Evolutionary conservation across 78 protist genomes (phyloP), one percentile per base, ranked within the genome.

Genomic region (Isochrysis galbana): DNA sequence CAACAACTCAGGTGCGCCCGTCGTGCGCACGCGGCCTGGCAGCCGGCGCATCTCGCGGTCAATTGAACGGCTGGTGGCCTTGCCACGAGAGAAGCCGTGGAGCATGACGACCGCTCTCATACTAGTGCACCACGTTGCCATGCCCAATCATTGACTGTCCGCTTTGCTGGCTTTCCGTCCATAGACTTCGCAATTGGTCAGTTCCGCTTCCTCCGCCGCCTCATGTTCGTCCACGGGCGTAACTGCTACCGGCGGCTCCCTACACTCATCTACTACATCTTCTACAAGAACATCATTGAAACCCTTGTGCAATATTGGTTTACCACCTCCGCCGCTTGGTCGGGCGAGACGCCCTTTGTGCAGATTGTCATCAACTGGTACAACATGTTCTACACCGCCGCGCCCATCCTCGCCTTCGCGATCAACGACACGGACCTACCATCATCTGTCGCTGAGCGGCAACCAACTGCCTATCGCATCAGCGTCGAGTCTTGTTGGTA

Each of bases 311-410:
- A 61, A 32, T 61, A 23, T 61, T 61, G 74, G 74, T 61, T 61
- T 32, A 61, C 74, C 5, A 61, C 74, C 36, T 21, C 10, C n/a
- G 74, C 74, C 4, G 74, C n/a, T 32, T 61, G 74, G 74, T 61
- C 74, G 74, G 74, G 74, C 74, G n/a, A 61, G 74, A 61, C 74
- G 74, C 74, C 74, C n/a, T 61, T 61, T 32, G 23, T 61, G n/a
- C 74, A 61, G 74, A 23, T 61, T 23, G 23, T 21, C 36, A 61
- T 61, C 14, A 61, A 61, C 14, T 61, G 74, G 74, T 61, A 23
- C 74, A 61, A 61, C 74, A 61, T 61, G 74, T 61, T 61, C 74
- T 61, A 61, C 14, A 61, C 74, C n/a, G 10, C 74, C n/a, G 3
- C 26, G 4, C 74, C 74, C 36, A 61, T 61, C 23, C 5, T 61